phyloP scores from a whole-genome alignment of 1,284 basidiomycete species.

The Cryptococcus deneoformans region DNA sequence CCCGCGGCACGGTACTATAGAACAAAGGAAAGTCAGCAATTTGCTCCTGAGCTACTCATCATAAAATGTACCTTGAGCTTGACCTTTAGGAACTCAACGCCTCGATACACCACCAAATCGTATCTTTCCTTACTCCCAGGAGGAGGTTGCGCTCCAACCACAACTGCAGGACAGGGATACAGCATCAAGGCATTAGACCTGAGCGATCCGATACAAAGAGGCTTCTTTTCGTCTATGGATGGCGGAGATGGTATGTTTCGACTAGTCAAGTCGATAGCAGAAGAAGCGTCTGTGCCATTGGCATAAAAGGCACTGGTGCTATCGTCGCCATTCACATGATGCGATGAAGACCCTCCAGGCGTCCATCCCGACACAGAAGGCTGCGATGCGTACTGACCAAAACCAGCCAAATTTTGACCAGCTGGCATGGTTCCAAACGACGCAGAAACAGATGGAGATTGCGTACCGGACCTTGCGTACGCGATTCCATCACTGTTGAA shows the following conservation, averaged over 20 bases:
- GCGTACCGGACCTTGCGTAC: neutral
- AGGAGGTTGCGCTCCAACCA: conserved; percentile 51
- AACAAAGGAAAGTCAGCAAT: neutral
- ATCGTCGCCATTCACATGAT: neutral
- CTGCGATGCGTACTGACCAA: neutral
- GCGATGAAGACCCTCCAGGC: neutral
- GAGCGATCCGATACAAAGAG: conserved; percentile 82
- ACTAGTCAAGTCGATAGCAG: conserved; percentile 34
- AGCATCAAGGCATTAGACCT: conserved; percentile 76
- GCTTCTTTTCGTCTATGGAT: conserved; percentile 25
- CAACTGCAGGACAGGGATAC: conserved; percentile 74
- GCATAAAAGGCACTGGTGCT: neutral
- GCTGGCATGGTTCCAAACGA: neutral
- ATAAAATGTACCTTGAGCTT: conserved; percentile 56
- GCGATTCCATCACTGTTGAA: neutral
- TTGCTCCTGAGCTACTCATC: neutral
- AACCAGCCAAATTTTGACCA: neutral
- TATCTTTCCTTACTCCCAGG: conserved; percentile 23
- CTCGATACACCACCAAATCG: conserved; percentile 31
- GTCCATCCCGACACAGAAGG: too few relatives aligned
- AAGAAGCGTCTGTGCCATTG: conserved; percentile 15
- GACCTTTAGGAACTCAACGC: conserved; percentile 71
- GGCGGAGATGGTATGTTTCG: conserved; percentile 23
- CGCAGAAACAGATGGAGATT: neutral
- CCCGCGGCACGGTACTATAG: conserved; percentile 29